These are phyloP conservation scores for Brassica rapa DNA, from an alignment of 345 rosid genomes.

Conservation along the genomic window DNA sequence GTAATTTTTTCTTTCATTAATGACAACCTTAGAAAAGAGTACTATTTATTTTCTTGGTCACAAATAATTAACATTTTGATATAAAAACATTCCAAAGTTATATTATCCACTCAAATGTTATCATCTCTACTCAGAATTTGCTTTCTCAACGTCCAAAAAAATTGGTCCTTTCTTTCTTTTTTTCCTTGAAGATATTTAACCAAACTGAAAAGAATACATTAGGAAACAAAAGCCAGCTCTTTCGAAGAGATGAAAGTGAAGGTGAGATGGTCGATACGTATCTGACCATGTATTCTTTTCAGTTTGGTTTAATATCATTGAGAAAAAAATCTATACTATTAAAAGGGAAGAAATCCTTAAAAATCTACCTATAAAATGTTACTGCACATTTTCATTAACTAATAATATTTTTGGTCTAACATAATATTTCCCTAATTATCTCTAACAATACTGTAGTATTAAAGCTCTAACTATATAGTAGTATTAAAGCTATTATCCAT, in stretches of 20 bases:
- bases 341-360: no score
- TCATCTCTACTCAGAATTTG: not conserved
- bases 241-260: no score
- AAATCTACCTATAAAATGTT: no score
- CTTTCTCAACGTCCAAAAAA: not conserved
- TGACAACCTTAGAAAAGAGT: not conserved
- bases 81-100: not conserved
- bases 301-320: not conserved
- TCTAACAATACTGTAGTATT: no score
- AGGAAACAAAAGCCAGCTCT: no score
- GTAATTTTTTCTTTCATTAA: not conserved
- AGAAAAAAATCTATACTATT: not conserved
- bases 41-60: not conserved
- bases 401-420: no score
- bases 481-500: no score
- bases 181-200: no score
- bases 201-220: no score
- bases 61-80: not conserved
- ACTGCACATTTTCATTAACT: no score
- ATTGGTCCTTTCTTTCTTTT: not conserved
- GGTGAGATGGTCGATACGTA: not conserved
- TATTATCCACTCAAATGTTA: not conserved
- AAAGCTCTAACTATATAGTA: no score
- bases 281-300: not conserved
- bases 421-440: no score